These are phyloP conservation scores for Xylaria hypoxylon DNA, from an alignment of 2,329 filamentous ascomycete species.

Conservation along the genomic window DNA sequence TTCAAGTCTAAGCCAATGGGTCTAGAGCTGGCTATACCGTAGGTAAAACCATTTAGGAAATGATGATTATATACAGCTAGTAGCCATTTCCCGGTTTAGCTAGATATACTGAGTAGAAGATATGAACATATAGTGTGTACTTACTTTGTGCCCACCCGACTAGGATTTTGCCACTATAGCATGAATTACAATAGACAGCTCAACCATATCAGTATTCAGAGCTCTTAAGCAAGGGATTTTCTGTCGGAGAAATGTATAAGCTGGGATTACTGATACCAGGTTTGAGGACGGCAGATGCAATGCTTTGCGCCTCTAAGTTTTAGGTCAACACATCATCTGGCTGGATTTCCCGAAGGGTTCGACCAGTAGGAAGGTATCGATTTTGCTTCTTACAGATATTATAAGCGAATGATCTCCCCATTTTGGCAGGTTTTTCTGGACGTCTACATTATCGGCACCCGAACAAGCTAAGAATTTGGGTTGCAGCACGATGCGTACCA, in stretches of 20 bases:
- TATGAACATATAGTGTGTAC: neutral
- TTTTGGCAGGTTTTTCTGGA: constrained; percentile 22
- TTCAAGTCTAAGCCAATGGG: neutral
- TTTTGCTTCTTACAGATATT: constrained; percentile 32
- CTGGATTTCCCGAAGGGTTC: constrained; percentile 7
- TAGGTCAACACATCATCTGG: constrained; percentile 26
- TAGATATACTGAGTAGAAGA: neutral
- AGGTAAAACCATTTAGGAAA: constrained; percentile 6
- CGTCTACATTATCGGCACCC: constrained; percentile 32
- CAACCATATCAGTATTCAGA: neutral
- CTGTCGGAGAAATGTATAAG: constrained; percentile 6
- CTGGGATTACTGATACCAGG: neutral
- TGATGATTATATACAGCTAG: neutral
- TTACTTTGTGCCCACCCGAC: neutral
- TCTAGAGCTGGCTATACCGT: neutral
- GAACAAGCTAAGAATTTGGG: constrained; percentile 29
- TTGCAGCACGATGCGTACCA: constrained; percentile 34
- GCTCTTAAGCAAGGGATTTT: neutral
- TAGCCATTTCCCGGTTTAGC: neutral
- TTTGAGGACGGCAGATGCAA: constrained; percentile 1
- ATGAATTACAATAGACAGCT: neutral
- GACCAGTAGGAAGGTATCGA: constrained; percentile 27
- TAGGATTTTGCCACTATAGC: neutral
- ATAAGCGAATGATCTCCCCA: constrained; percentile 30
- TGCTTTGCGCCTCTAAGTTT: constrained; percentile 19